Conservation (phyloP, 208 protist genomes). For the Porcisia hertigi region DNA sequence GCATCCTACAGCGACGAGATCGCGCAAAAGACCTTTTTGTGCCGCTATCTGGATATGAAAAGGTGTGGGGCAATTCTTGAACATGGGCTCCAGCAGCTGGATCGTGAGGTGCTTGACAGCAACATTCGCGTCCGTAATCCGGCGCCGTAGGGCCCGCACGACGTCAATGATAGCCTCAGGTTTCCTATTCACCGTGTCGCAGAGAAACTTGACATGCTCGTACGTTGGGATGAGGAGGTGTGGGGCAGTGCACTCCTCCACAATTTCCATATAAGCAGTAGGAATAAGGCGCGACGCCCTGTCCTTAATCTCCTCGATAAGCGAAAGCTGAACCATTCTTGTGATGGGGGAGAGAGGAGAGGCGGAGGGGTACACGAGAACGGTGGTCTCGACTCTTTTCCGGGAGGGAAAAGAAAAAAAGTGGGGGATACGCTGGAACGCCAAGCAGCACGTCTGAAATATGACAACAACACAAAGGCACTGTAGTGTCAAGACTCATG, state of each 20-base stretch:
- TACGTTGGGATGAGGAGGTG: slow-evolving; percentile 51
- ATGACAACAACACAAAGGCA: background rate
- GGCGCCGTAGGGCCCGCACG: slow-evolving; percentile 75
- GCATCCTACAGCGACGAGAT: slow-evolving; percentile 71
- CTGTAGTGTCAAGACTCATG: background rate
- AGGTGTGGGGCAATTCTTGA: slow-evolving; percentile 57
- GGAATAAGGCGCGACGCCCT: slow-evolving; percentile 68
- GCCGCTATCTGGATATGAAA: slow-evolving; percentile 71
- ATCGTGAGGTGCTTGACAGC: slow-evolving; percentile 78
- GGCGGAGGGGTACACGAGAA: background rate
- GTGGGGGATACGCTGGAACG: background rate
- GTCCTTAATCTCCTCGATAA: slow-evolving; percentile 79
- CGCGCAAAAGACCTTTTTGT: slow-evolving; percentile 81
- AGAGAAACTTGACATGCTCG: slow-evolving; percentile 76
- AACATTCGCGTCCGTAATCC: slow-evolving; percentile 60
- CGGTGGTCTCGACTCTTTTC: background rate
- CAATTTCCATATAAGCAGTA: slow-evolving; percentile 75
- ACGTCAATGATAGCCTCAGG: slow-evolving; percentile 64
- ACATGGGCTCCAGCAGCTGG: slow-evolving; percentile 61
- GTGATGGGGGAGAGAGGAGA: background rate
- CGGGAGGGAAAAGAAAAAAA: background rate
- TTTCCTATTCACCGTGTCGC: slow-evolving; percentile 60
- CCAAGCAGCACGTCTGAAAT: too few species aligned
- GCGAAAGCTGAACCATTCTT: slow-evolving; percentile 72
- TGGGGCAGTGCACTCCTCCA: slow-evolving; percentile 80